Evolutionary conservation across 2,329 filamentous ascomycete species (phyloP).

Genomic region (Neonectria faginata): DNA sequence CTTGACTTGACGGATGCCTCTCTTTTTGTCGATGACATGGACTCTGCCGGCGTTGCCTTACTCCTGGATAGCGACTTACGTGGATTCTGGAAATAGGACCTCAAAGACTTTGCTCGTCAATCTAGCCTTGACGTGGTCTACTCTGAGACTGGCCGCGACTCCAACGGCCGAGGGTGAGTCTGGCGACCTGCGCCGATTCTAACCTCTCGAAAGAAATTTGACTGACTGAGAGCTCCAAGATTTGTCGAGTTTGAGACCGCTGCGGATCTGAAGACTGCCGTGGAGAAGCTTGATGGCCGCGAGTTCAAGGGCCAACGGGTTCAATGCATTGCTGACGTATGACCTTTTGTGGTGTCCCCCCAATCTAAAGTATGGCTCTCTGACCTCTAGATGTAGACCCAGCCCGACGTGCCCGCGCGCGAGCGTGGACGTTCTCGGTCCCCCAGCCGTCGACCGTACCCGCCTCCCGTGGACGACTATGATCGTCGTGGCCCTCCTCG

Average conservation of each 20-base stretch:
- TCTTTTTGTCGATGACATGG: constrained; percentile 52
- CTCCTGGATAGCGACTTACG: constrained; percentile 80
- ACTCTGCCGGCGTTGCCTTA: constrained; percentile 47
- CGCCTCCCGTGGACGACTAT: constrained; percentile 80
- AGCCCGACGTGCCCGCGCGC: constrained; percentile 79
- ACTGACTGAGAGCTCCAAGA: constrained; percentile 60
- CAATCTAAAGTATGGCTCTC: constrained; percentile 24
- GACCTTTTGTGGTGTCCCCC: constrained; percentile 26
- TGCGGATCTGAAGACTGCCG: constrained; percentile 87
- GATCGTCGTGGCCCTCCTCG: constrained; percentile 82
- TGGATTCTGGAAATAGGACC: constrained; percentile 88
- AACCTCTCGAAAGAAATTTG: not conserved
- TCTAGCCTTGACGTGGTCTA: constrained; percentile 98
- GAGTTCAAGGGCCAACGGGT: constrained; percentile 94
- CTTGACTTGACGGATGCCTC: constrained; percentile 55
- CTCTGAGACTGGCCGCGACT: constrained; percentile 93
- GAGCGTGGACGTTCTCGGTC: constrained; percentile 85
- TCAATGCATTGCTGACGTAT: constrained; percentile 86
- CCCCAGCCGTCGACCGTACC: constrained; percentile 72
- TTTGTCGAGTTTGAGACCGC: constrained; percentile 98
- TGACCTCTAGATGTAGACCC: constrained; percentile 66
- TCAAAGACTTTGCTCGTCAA: constrained; percentile 99
- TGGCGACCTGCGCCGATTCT: not conserved
- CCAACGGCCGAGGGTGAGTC: constrained; percentile 89
- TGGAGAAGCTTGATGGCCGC: constrained; percentile 92